Conservation (phyloP, 192 early-diverging fungal genomes). For the Coemansia sp. region DNA sequence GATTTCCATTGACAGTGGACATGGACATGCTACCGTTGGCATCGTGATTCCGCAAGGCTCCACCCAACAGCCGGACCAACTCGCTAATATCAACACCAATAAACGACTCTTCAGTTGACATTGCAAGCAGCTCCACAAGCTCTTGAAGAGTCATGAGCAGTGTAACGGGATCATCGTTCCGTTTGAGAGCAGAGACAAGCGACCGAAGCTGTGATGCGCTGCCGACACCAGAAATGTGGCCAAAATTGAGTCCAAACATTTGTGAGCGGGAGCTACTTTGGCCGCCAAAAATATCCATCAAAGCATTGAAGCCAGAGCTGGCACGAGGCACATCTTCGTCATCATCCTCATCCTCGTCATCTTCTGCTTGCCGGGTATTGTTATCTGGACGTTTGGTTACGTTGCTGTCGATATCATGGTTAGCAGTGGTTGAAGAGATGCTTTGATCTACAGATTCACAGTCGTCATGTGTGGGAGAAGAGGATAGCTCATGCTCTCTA, state of each 20-base stretch:
- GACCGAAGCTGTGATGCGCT: constrained; percentile 56
- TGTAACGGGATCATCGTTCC: constrained; percentile 59
- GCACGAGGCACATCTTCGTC: neutral
- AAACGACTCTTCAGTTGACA: constrained; percentile 73
- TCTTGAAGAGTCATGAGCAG: constrained; percentile 88
- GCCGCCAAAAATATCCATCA: constrained; percentile 12
- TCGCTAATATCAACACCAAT: constrained; percentile 66
- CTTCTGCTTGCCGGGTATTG: neutral
- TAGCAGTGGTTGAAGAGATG: neutral
- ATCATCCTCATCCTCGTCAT: neutral
- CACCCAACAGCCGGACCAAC: constrained; percentile 68
- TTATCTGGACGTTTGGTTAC: too few species aligned
- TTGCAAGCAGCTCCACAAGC: constrained; percentile 71
- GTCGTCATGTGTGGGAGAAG: neutral
- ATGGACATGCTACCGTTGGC: constrained; percentile 41
- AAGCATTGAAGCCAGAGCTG: neutral
- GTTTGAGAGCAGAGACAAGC: constrained; percentile 62
- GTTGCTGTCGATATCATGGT: neutral
- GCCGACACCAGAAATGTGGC: constrained; percentile 18
- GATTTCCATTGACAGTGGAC: constrained; percentile 36
- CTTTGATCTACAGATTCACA: neutral
- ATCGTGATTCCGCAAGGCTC: constrained; percentile 56
- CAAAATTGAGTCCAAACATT: constrained; percentile 23
- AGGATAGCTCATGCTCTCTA: neutral
- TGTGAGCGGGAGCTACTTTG: neutral